These are phyloP conservation scores for California macrophylla DNA, from an alignment of 441 rosid genomes.

Conservation along the genomic window DNA sequence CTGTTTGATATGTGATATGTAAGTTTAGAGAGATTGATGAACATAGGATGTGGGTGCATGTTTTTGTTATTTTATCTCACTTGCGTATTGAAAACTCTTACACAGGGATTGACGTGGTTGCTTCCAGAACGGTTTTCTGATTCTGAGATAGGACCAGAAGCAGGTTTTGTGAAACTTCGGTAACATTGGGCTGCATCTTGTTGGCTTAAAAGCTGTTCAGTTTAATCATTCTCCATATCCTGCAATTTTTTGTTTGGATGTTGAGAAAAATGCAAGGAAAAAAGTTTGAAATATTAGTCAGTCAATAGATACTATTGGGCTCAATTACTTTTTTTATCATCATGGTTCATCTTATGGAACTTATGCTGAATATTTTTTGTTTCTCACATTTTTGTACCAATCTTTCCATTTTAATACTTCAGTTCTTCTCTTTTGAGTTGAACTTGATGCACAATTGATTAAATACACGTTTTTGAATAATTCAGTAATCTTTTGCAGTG, in stretches of 20 bases:
- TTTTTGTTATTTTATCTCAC: slow-evolving; percentile 16
- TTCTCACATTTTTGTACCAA: neutral
- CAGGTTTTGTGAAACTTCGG: slow-evolving; percentile 98
- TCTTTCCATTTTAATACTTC: neutral
- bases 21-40: slow-evolving; percentile 10
- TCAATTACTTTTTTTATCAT: too few species aligned
- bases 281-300: neutral
- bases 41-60: slow-evolving; percentile 2
- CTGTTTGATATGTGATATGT: neutral
- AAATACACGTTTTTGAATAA: slow-evolving; percentile 12
- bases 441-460: neutral
- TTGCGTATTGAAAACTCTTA: slow-evolving; percentile 8
- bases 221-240: slow-evolving; percentile 5
- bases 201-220: slow-evolving; percentile 20
- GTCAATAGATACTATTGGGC: too few species aligned
- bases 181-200: slow-evolving; percentile 54
- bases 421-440: neutral
- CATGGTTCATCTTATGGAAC: neutral
- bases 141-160: slow-evolving; percentile 98
- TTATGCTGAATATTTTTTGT: neutral
- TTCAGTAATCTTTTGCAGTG: slow-evolving; percentile 46
- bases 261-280: neutral
- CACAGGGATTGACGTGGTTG: slow-evolving; percentile 92
- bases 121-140: slow-evolving; percentile 84
- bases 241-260: slow-evolving; percentile 2